Percentiles rank a stretch among this genome's conserved stretches.
phyloP scores from a whole-genome alignment of 805 yeast genomes.

The Ogataea dorogensis region DNA sequence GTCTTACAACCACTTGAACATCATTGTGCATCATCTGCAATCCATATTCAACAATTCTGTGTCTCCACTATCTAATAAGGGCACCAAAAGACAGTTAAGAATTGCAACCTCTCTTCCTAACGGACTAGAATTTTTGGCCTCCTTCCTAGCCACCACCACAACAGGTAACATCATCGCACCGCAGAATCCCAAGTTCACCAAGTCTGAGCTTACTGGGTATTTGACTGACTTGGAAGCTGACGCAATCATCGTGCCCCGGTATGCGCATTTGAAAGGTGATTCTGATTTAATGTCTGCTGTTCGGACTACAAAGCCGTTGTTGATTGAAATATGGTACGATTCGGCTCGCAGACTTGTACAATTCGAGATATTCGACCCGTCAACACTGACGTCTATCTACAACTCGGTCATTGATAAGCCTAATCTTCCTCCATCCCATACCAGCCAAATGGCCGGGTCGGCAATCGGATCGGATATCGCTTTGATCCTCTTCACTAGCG shows the following conservation, averaged over 20 bases:
- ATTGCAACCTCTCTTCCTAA: constrained; percentile 64
- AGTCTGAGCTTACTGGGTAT: constrained; percentile 62
- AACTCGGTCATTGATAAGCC: constrained; percentile 21
- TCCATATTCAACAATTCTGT: constrained; percentile 40
- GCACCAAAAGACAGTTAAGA: constrained; percentile 39
- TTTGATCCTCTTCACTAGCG: constrained; percentile 67
- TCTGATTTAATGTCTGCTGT: constrained; percentile 32
- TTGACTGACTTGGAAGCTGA: constrained; percentile 57
- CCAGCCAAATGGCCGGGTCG: constrained; percentile 14
- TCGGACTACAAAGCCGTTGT: constrained; percentile 48
- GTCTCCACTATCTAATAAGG: constrained; percentile 40
- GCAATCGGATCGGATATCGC: constrained; percentile 48
- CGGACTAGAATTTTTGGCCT: constrained; percentile 53
- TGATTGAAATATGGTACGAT: constrained; percentile 55
- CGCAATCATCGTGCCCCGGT: constrained; percentile 57
- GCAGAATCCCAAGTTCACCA: constrained; percentile 60
- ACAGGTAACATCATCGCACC: constrained; percentile 66
- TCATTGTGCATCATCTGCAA: constrained; percentile 48
- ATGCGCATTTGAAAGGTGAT: constrained; percentile 35
- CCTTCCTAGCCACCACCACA: constrained; percentile 56
- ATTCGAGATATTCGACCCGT: constrained; percentile 29
- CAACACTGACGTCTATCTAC: constrained; percentile 16
- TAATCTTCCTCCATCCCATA: constrained; percentile 13
- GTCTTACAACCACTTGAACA: constrained; percentile 43
- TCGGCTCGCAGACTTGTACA: constrained; percentile 41